Evolutionary conservation across 768 basidiomycete species (phyloP), one percentile per base, ranked within the genome.

Genomic region (Xerocomellus chrysenteron): DNA sequence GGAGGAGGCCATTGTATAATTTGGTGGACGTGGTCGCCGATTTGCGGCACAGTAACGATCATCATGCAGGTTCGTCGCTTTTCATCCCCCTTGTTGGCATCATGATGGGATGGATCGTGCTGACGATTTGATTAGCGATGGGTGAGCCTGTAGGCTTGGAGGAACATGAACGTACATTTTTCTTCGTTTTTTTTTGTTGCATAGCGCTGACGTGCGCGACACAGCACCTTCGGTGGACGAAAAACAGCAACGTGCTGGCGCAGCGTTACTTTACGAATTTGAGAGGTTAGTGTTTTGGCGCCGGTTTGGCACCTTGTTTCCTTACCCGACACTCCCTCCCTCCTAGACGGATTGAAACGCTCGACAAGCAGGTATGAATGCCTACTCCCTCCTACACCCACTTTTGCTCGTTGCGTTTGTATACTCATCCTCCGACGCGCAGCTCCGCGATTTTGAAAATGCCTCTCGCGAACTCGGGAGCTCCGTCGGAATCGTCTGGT

Each of bases 401-500:
- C 6, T 41, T 17, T 14, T 17, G 11, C 21, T 21, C 46, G 26
- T 44, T 21, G 28, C n/a, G 16, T n/a, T 17, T 17, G 17, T n/a
- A n/a, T 40, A 5, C 43, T 51, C 43, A 58, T 28, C 13, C 8
- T 30, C 17, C 14, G 6, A 19, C 5, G 11, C n/a, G 9, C 40
- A 81, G 78, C 75, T 82, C n/a, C 74, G 80, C 9, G 80, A 80
- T 63, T 83, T 83, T 50, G 77, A 79, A 44, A 82, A 81, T 21
- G 76, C 82, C 3, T 79, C 80, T 10, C 79, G 80, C 11, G 80
- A 82, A 58, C 68, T 82, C 0, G 82, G 82, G 9, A 79, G 79
- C 36, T 82, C 81, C 0, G 80, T 82, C 42, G 81, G 82, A 1
- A 80, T 83, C 30, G 69, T 82, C 12, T 82, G 75, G 17, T 83